Conservation (phyloP, 306 rosid species). For the Crotalaria pallida region DNA sequence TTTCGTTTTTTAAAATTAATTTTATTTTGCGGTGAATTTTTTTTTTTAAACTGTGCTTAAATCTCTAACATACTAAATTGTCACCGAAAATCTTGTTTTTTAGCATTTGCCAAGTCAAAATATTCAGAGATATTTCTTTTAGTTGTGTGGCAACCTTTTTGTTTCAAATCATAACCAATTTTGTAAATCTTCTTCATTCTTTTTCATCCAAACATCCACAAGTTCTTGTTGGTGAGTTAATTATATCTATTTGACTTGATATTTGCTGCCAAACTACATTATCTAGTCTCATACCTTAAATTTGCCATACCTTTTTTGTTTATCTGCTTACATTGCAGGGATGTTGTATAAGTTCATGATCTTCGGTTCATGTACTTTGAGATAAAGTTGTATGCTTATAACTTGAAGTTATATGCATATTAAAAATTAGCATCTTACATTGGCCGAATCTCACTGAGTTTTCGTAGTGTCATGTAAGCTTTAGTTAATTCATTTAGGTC, state of each 20-base stretch:
- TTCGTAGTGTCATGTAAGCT: not conserved
- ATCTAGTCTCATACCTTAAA: not conserved
- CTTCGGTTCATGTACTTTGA: not conserved
- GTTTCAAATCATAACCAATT: not conserved
- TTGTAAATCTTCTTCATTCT: not conserved
- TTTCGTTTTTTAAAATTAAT: not conserved
- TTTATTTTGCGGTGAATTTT: not conserved
- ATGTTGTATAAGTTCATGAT: not conserved
- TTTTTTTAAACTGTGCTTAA: not conserved
- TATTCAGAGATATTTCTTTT: not conserved
- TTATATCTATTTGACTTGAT: slow-evolving; percentile 4
- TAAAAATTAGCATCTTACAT: not conserved
- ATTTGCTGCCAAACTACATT: not conserved
- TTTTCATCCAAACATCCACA: not conserved
- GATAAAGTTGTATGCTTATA: not conserved
- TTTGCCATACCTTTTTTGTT: not conserved
- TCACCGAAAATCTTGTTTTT: not conserved
- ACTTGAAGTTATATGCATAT: not conserved
- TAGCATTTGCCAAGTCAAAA: not conserved
- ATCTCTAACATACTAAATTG: not conserved
- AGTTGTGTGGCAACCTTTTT: not conserved
- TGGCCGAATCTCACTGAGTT: too few relatives aligned
- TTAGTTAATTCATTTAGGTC: not conserved
- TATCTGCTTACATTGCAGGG: not conserved
- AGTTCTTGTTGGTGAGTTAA: not conserved